A percentile compares a stretch with the other conserved stretches of the same genome.
These are phyloP conservation scores for Mucor ambiguus DNA, from an alignment of 371 early-diverging fungal genomes.

Conservation along the genomic window DNA sequence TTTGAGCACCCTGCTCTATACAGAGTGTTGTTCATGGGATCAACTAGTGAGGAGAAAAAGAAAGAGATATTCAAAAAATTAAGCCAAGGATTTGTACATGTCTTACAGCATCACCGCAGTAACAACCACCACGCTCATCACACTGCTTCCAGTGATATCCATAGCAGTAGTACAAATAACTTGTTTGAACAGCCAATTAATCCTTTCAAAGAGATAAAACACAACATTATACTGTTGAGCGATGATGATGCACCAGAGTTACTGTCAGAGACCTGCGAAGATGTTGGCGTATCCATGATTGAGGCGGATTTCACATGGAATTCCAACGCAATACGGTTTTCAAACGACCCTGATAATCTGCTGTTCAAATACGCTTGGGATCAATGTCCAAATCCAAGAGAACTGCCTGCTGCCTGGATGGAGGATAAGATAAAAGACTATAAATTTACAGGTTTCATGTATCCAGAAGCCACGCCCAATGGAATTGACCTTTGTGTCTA, in stretches of 20 bases:
- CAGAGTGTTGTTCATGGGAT: constrained; percentile 47
- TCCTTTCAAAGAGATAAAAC: constrained; percentile 39
- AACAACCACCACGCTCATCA: not conserved
- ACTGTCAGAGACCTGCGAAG: constrained; percentile 37
- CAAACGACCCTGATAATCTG: constrained; percentile 15
- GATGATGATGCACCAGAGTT: constrained; percentile 19
- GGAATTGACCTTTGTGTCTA: constrained; percentile 53
- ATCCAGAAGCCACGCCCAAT: constrained; percentile 43
- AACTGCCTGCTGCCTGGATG: constrained; percentile 17
- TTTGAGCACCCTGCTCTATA: constrained; percentile 34
- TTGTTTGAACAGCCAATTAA: constrained; percentile 12
- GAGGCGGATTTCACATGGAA: constrained; percentile 52
- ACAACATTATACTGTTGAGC: constrained; percentile 32
- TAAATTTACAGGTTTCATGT: constrained; percentile 28
- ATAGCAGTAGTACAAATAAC: not conserved
- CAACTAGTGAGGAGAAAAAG: constrained; percentile 33
- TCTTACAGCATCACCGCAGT: constrained; percentile 13
- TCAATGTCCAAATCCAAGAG: constrained; percentile 30
- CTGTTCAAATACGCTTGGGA: constrained; percentile 34
- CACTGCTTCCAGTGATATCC: not conserved
- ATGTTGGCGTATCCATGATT: constrained; percentile 48
- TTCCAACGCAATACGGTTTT: constrained; percentile 21
- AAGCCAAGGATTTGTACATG: constrained; percentile 35
- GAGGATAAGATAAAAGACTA: not conserved
- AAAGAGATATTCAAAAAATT: constrained; percentile 37